A percentile compares a stretch with the other conserved stretches of the same genome.
Conservation (phyloP, 1,139 yeast genomes). For the Yamadazyma spencermartinsiae region DNA sequence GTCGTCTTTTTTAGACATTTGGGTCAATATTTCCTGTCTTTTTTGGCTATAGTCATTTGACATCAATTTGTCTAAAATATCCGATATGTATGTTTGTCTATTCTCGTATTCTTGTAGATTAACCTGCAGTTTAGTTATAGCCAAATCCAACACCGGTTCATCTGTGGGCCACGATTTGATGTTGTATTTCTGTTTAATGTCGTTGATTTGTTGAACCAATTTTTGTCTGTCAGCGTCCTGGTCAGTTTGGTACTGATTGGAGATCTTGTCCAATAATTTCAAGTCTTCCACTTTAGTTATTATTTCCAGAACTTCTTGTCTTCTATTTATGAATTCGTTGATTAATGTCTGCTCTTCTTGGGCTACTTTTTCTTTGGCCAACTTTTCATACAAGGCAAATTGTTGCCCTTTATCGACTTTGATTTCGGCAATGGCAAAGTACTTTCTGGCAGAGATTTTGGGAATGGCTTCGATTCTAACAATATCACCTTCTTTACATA, state of each 20-base stretch:
- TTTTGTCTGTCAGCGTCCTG: slow-evolving; percentile 38
- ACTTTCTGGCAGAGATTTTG: slow-evolving; percentile 78
- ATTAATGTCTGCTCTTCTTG: slow-evolving; percentile 60
- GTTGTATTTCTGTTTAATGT: slow-evolving; percentile 52
- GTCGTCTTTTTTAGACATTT: slow-evolving; percentile 24
- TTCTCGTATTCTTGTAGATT: slow-evolving; percentile 27
- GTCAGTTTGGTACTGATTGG: slow-evolving; percentile 29
- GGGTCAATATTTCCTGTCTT: slow-evolving; percentile 27
- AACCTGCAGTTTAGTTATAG: slow-evolving; percentile 25
- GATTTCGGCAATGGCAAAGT: slow-evolving; percentile 93
- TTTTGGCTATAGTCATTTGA: slow-evolving; percentile 25
- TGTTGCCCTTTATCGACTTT: slow-evolving; percentile 88
- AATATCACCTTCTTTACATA: slow-evolving; percentile 92
- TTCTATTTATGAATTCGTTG: slow-evolving; percentile 47
- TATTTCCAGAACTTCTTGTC: slow-evolving; percentile 36
- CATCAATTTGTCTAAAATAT: slow-evolving; percentile 36
- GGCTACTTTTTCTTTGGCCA: slow-evolving; percentile 67
- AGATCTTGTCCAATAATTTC: slow-evolving; percentile 43
- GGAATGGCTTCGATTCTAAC: slow-evolving; percentile 92
- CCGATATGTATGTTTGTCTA: slow-evolving; percentile 30
- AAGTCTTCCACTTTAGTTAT: slow-evolving; percentile 51
- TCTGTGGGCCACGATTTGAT: slow-evolving; percentile 61
- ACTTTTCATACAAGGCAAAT: slow-evolving; percentile 74
- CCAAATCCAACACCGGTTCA: slow-evolving; percentile 38
- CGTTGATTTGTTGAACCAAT: slow-evolving; percentile 43